phyloP scores from a whole-genome alignment of 371 early-diverging fungal genomes.

The Saksenaea vasiformis region DNA sequence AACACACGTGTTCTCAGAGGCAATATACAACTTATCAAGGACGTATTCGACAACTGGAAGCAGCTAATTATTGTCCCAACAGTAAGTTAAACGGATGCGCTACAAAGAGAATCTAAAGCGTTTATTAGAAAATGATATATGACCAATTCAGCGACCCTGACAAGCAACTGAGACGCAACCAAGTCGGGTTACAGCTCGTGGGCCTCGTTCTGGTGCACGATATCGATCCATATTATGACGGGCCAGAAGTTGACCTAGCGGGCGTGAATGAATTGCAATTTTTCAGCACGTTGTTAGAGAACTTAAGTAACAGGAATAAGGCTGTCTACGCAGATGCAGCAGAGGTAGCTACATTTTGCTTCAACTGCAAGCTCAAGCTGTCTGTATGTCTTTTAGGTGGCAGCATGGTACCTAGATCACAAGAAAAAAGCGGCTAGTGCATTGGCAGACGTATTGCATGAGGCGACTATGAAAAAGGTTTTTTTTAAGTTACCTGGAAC shows the following conservation, averaged over 20 bases:
- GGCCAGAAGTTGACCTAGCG: constrained; percentile 38
- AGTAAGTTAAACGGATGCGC: constrained; percentile 33
- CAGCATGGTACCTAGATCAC: constrained; percentile 6
- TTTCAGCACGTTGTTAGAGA: constrained; percentile 39
- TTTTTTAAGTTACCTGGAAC: background rate
- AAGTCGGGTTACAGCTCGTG: constrained; percentile 54
- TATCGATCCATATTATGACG: constrained; percentile 45
- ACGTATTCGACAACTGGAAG: constrained; percentile 64
- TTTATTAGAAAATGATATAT: constrained; percentile 44
- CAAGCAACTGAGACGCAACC: constrained; percentile 28
- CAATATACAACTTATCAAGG: constrained; percentile 59
- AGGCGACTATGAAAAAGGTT: constrained; percentile 33
- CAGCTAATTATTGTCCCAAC: constrained; percentile 58
- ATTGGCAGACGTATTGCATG: constrained; percentile 15
- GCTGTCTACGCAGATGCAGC: constrained; percentile 52
- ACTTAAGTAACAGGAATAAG: constrained; percentile 36
- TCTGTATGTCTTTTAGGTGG: background rate
- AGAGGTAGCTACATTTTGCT: constrained; percentile 47
- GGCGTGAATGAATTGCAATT: constrained; percentile 47
- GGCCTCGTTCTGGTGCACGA: constrained; percentile 56
- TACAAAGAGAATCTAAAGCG: background rate
- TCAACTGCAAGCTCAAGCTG: constrained; percentile 33
- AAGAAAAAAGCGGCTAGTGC: constrained; percentile 7
- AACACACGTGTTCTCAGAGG: constrained; percentile 41
- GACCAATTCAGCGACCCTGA: constrained; percentile 35